Evolutionary conservation across 208 protist species (phyloP), one percentile per base, ranked within the genome.

Genomic region (Crithidia sp.): DNA sequence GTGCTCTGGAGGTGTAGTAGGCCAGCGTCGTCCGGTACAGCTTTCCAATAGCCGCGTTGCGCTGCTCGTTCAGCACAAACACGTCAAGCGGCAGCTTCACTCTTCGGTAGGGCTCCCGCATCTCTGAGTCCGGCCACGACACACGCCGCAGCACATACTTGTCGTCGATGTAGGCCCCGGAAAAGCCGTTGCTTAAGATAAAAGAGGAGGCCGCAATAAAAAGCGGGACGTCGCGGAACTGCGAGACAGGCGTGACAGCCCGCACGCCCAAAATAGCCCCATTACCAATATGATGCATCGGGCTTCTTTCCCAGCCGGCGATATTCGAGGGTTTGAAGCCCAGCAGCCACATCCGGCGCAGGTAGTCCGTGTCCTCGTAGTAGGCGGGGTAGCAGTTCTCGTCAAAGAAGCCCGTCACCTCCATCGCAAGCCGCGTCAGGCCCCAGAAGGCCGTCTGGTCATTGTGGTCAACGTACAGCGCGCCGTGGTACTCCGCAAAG

Each of bases 351-450:
- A 74, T 39, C 2, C 79, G 77, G 16, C 43, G 65, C 13, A 60
- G 52, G 39, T 70, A 71, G 61, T 88, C 80, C 16, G 45, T 54
- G 39, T 83, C 76, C n/a, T 88, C 83, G 59, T 77, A 71, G 61
- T 77, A 78, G 19, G 67, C 74, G 17, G 79, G 76, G 52, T 76
- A 85, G 68, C 56, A 76, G 57, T 85, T 88, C 39, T 88, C 79
- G 54, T 88, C 79, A n/a, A 83, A 77, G 68, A 69, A 83, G 45
- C 79, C 83, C 45, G 69, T 73, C 55, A 59, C 68, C 41, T 59
- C 56, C n/a, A 88, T 67, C 3, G 77, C 77, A 9, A 82, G 61
- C 7, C 79, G 83, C 14, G 79, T 79, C 37, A 85, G 14, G 8
- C 62, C 55, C 54, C 74, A 71, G 39, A 72, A 49, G 55, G 60